Percentiles rank a stretch among this genome's conserved stretches.
phyloP scores from a whole-genome alignment of 192 early-diverging fungal species.

The Entophlyctis luteolus region DNA sequence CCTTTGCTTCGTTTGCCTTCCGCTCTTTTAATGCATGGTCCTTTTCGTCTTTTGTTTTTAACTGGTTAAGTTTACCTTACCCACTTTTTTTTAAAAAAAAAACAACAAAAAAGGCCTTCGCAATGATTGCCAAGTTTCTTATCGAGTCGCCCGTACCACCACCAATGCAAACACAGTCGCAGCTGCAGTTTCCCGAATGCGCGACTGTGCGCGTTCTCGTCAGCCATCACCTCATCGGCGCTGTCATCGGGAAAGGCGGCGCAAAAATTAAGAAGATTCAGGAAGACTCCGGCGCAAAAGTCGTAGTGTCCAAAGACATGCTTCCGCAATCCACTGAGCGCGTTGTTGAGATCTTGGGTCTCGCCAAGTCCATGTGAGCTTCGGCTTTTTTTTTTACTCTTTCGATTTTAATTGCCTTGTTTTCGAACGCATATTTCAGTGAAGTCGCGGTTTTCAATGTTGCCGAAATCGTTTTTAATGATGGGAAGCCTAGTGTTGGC shows the following conservation, averaged over 20 bases:
- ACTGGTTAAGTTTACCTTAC: constrained; percentile 76
- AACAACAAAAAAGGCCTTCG: constrained; percentile 59
- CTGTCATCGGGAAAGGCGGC: constrained; percentile 89
- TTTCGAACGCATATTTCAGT: too few relatives aligned
- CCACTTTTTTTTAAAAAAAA: constrained; percentile 64
- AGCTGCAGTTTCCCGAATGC: constrained; percentile 65
- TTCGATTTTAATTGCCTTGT: not conserved
- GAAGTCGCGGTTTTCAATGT: constrained; percentile 77
- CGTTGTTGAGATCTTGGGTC: constrained; percentile 81
- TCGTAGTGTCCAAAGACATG: constrained; percentile 91
- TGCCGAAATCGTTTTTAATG: constrained; percentile 78
- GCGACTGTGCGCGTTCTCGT: constrained; percentile 54
- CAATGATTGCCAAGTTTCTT: constrained; percentile 55
- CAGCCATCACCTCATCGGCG: constrained; percentile 85
- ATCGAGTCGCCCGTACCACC: constrained; percentile 64
- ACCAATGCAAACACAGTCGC: constrained; percentile 67
- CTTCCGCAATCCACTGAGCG: constrained; percentile 93
- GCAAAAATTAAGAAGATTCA: constrained; percentile 62
- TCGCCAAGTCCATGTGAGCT: constrained; percentile 63
- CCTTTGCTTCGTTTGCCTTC: not conserved
- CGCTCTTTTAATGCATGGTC: not conserved
- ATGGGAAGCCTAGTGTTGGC: constrained; percentile 75
- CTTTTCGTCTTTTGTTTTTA: constrained; percentile 17
- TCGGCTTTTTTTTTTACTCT: not conserved
- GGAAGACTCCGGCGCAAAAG: constrained; percentile 76